Evolutionary conservation across 495 filamentous ascomycete genomes (phyloP), one percentile per base, ranked within the genome.

Genomic region (Aspergillus incahuasiensis): DNA sequence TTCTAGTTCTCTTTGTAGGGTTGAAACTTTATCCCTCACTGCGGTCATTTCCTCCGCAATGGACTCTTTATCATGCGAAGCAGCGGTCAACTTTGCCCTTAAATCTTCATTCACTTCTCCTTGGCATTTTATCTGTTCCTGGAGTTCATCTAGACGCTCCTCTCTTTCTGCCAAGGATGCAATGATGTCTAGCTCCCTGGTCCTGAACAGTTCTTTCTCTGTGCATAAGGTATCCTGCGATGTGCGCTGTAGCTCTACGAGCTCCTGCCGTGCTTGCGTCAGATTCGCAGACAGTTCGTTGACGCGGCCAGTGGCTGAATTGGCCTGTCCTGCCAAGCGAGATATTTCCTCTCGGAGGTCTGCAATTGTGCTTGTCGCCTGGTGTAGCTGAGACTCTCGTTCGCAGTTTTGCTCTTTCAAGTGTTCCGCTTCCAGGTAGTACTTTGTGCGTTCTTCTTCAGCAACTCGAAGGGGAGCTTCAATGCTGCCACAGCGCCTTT

Each of bases 401-500:
- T 70, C 64, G 18, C 59, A 45, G 34, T 71, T 69, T 19, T 67
- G 59, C 5, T 44, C 38, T 43, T 63, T 67, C 19, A 72, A 55
- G 24, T 61, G 18, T 42, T 73, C 59, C 7, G 52, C 49, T 38
- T 76, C 67, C 0, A 30, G 16, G 19, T 63, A 62, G 0, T 75
- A 41, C n/a, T 66, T 65, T 20, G 76, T 65, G 12, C 77, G 67
- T 46, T 78, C 72, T 57, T 71, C 60, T 56, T 74, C 70, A 34
- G 76, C 75, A 13, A 63, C 64, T 16, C 68, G 69, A 7, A 83
- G 59, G 5, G 81, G 82, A 12, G 60, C 65, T 63, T 84, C 81
- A 2, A 72, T 65, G 25, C 71, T 68, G 12, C 70, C 66, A 52
- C 82, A 84, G 16, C 82, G 74, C 45, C 68, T 66, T 54, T 86